phyloP scores from a whole-genome alignment of 2,329 filamentous ascomycete genomes.

The Alternaria arbusti region DNA sequence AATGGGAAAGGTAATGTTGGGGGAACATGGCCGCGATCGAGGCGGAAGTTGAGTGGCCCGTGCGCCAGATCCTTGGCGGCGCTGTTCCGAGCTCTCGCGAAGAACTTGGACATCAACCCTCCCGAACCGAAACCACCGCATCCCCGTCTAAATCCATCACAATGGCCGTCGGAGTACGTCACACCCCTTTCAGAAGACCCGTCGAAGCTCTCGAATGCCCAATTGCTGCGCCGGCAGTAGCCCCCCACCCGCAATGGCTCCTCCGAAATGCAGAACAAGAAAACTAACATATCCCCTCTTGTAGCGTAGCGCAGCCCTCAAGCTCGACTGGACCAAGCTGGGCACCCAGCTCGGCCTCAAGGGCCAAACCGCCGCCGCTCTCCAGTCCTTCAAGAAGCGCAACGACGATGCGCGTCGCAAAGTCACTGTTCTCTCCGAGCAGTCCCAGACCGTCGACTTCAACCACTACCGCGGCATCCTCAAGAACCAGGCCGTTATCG shows the following conservation, averaged over 20 bases:
- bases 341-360: slow-evolving; percentile 93
- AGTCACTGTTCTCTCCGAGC: slow-evolving; percentile 81
- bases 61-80: slow-evolving; percentile 14
- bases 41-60: slow-evolving; percentile 4
- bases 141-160: slow-evolving; percentile 49
- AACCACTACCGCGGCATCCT: slow-evolving; percentile 86
- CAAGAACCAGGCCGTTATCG: slow-evolving; percentile 94
- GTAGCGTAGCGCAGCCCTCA: slow-evolving; percentile 96
- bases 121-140: slow-evolving; percentile 52
- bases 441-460: slow-evolving; percentile 89
- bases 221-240: slow-evolving; percentile 41
- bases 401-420: slow-evolving; percentile 98
- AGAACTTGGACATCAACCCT: slow-evolving; percentile 52
- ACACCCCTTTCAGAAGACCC: slow-evolving; percentile 15
- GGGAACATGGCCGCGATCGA: slow-evolving; percentile 8
- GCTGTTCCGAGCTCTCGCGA: slow-evolving; percentile 24
- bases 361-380: slow-evolving; percentile 88
- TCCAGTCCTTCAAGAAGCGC: slow-evolving; percentile 98
- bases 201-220: slow-evolving; percentile 30
- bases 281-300: slow-evolving; percentile 41
- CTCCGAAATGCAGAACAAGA: slow-evolving; percentile 23
- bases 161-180: slow-evolving; percentile 55
- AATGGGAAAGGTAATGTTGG: slow-evolving; percentile 10
- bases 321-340: slow-evolving; percentile 99
- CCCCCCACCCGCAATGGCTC: slow-evolving; percentile 35